phyloP scores from a whole-genome alignment of 106 monocot genomes.

The Dendrobium huoshanense region DNA sequence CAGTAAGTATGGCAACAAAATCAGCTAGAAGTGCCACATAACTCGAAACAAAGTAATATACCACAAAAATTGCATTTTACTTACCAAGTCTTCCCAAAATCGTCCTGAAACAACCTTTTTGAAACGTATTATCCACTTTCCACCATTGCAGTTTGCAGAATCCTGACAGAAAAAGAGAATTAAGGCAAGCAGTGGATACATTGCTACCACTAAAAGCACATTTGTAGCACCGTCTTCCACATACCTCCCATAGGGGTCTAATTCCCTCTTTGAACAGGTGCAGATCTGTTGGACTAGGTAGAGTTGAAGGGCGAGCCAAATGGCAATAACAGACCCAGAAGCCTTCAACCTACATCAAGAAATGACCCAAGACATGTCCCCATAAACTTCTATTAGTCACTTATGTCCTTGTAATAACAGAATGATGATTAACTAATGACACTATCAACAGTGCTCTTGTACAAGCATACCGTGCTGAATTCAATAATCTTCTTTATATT shows the following conservation, averaged over 20 bases:
- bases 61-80: slow-evolving; percentile 1
- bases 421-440: neutral
- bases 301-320: slow-evolving; percentile 62
- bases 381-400: neutral
- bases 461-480: slow-evolving; percentile 73
- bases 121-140: slow-evolving; percentile 93
- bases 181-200: neutral
- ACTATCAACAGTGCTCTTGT: neutral
- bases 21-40: neutral
- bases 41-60: neutral
- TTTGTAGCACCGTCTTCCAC: neutral
- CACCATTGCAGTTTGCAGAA: slow-evolving; percentile 25
- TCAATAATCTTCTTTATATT: slow-evolving; percentile 93
- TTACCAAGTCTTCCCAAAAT: slow-evolving; percentile 97
- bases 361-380: neutral
- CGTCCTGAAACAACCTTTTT: slow-evolving; percentile 90
- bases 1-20: neutral
- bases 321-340: slow-evolving; percentile 99
- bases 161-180: slow-evolving; percentile 9
- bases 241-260: slow-evolving; percentile 95
- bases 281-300: slow-evolving; percentile 84
- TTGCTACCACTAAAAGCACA: neutral
- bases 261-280: slow-evolving; percentile 97
- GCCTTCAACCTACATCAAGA: slow-evolving; percentile 61
- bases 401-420: neutral